Evolutionary conservation across 1,139 yeast species (phyloP), one percentile per base, ranked within the genome.

Genomic region (Yarrowia galli): DNA sequence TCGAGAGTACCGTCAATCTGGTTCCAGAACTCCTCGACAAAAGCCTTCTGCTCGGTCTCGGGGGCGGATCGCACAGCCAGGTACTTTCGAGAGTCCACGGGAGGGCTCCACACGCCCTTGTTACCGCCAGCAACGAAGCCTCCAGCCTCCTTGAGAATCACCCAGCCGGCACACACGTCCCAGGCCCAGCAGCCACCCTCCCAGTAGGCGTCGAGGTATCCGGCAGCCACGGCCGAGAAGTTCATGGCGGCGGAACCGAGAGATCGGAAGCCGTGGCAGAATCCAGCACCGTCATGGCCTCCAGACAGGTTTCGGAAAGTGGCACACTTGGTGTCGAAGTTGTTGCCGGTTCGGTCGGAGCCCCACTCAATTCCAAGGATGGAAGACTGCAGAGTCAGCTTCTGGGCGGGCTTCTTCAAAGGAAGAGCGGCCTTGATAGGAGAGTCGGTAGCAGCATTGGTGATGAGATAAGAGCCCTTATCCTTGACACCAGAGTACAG

Each of bases 141-240:
- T 15, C 89, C 89, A 2, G 89, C 84, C 73, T 86, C 89, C 48
- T 79, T 78, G 13, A 86, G 74, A 68, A 86, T 84, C 69, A 86
- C 81, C 88, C 88, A 85, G 45, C 88, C 88, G 8, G 89, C 89
- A 73, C 88, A 85, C 4, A 86, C 88, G 72, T 86, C 89, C 89
- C 89, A 86, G 9, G 85, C 82, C 71, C 83, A 85, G 75, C 87
- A 85, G 23, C 89, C 88, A 67, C 88, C 88, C 75, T 85, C 88
- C 87, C 89, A 86, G 76, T 86, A 86, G 42, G 85, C 79, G 72
- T 86, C 89, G 46, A 85, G 70, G 67, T 79, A 79, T 4, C 89
- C 89, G 9, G 86, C 79, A 1, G 89, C 88, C 13, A 84, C 85
- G 48, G 82, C 81, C 18, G 85, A 82, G 58, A 85, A 74, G 68